phyloP scores from a whole-genome alignment of 1,139 yeast genomes.

The Hansenula lynferdii region DNA sequence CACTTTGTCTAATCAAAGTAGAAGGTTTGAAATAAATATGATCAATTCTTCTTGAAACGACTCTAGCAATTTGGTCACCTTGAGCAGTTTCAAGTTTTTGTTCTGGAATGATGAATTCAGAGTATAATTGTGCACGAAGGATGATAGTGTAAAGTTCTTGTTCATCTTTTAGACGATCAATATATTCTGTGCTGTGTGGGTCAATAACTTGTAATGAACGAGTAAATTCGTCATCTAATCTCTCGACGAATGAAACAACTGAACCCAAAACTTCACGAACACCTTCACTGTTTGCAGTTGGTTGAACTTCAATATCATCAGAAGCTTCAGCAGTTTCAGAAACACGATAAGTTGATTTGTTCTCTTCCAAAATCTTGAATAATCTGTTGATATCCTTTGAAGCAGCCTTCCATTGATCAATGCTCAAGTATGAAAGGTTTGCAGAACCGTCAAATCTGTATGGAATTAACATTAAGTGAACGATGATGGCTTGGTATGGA shows the following conservation, averaged over 20 bases:
- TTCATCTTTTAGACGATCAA: conserved; percentile 89
- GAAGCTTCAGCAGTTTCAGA: conserved; percentile 72
- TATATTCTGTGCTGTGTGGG: conserved; percentile 93
- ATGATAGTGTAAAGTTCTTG: conserved; percentile 68
- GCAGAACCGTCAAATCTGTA: conserved; percentile 80
- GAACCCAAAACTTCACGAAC: conserved; percentile 78
- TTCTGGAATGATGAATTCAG: conserved; percentile 59
- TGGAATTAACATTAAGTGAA: conserved; percentile 80
- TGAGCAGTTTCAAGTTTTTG: conserved; percentile 31
- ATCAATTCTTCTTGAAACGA: conserved; percentile 81
- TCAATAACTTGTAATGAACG: conserved; percentile 84
- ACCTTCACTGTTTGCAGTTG: conserved; percentile 62
- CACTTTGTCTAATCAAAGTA: conserved; percentile 64
- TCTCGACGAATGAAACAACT: conserved; percentile 79
- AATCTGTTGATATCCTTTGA: conserved; percentile 58
- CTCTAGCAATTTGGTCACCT: conserved; percentile 67
- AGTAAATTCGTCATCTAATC: conserved; percentile 92
- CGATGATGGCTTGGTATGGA: conserved; percentile 73
- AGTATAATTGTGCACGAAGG: conserved; percentile 80
- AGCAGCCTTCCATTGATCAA: conserved; percentile 76
- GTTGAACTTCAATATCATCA: conserved; percentile 79
- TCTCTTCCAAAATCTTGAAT: conserved; percentile 63
- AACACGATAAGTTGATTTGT: conserved; percentile 56
- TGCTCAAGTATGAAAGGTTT: conserved; percentile 67
- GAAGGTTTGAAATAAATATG: conserved; percentile 92